Base-by-base conservation (phyloP, 768 basidiomycete genomes). In the Rhodotorula graminis region DNA sequence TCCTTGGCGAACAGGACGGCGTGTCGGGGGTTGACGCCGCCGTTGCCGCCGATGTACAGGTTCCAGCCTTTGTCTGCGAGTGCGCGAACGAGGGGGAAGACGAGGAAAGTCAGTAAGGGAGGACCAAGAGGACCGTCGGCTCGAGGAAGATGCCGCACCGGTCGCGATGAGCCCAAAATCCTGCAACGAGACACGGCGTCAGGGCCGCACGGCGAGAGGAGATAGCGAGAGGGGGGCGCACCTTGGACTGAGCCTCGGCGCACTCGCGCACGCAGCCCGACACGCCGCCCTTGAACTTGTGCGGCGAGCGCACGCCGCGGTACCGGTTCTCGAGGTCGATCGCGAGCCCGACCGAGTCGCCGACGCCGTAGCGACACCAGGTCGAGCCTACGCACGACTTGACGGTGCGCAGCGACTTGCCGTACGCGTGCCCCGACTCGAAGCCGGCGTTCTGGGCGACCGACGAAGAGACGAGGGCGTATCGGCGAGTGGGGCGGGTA, bases 21-120 rank as follows among this genome's bases (percentile, higher is more conserved):
- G 76, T 90, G 89, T 18, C 85, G 80, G 18, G 82, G 82, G 37
- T 71, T 80, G 42, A 81, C 83, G 55, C 88, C 89, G n/a, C 89
- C 89, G 77, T 90, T 90, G 5, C 88, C 89, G 57, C 86, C 87
- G 31, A 90, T 80, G 77, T 86, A 89, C 64, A 89, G 79, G 76
- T 90, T 89, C 88, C 89, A 90, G n/a, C 89, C 89, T 80, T 90
- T 89, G 80, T 87, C 87, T 0, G 61, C 49, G n/a, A n/a, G n/a
- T n/a, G 23, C 44, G 40, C 33, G 42, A 18, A 23, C 23, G 47
- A 21, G n/a, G 42, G 18, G 8, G 27, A n/a, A n/a, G n/a, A n/a
- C n/a, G n/a, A n/a, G 19, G 0, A 1, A 27, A 15, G 40, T 44
- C 40, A 42, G 58, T 11, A 3, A 7, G 6, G 25, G 3, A n/a